A percentile compares a stretch with the other conserved stretches of the same genome.
Conservation (phyloP, 768 basidiomycete genomes). For the Auriscalpium orientale region DNA sequence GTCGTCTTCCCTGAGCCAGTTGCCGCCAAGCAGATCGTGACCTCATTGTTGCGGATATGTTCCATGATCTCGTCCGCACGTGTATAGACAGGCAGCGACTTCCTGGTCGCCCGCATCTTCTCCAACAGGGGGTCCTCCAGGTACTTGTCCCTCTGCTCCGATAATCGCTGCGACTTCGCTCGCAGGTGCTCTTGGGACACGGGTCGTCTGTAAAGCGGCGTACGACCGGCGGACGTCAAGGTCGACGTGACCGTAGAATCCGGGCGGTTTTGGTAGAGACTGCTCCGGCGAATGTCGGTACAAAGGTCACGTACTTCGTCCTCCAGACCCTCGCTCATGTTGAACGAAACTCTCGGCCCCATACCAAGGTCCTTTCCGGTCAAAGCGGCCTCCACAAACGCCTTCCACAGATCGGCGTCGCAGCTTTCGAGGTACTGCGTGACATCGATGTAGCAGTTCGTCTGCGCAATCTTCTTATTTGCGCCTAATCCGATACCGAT, state of each 20-base stretch:
- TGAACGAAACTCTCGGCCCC: constrained; percentile 62
- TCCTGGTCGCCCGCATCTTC: constrained; percentile 59
- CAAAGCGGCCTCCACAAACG: constrained; percentile 53
- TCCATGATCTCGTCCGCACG: constrained; percentile 58
- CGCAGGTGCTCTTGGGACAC: constrained; percentile 24
- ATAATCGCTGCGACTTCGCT: constrained; percentile 53
- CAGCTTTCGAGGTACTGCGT: constrained; percentile 80
- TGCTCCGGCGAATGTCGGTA: constrained; percentile 53
- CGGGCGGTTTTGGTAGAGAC: constrained; percentile 61
- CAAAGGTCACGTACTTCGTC: constrained; percentile 68
- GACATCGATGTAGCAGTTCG: constrained; percentile 80
- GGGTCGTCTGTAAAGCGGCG: constrained; percentile 20
- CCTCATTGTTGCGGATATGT: constrained; percentile 69
- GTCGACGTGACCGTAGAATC: constrained; percentile 5
- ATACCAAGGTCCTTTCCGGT: constrained; percentile 63
- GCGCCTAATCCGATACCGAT: constrained; percentile 73
- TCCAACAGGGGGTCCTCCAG: constrained; percentile 50
- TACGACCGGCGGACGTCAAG: constrained; percentile 4
- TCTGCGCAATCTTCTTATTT: constrained; percentile 65
- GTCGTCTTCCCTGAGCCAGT: constrained; percentile 95
- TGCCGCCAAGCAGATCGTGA: constrained; percentile 83
- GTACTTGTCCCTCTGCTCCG: constrained; percentile 49
- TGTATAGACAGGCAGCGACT: constrained; percentile 67
- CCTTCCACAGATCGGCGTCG: constrained; percentile 73
- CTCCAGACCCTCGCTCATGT: constrained; percentile 54